phyloP scores from a whole-genome alignment of 345 rosid genomes.

The Abelmoschus esculentus region DNA sequence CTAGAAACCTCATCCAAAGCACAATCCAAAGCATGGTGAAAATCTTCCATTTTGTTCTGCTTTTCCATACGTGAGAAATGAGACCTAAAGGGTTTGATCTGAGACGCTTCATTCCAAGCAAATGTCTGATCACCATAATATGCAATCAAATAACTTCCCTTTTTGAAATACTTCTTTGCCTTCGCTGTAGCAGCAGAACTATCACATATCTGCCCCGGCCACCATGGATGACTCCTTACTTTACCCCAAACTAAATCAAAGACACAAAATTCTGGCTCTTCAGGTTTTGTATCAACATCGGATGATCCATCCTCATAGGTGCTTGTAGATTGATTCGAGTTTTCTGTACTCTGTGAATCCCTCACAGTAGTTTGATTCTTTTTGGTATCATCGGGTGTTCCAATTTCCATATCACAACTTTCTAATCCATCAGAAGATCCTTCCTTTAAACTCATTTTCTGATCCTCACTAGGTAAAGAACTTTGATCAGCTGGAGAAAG shows the following conservation, averaged over 20 bases:
- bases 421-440: constrained; percentile 7
- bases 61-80: constrained; percentile 55
- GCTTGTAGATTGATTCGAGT: constrained; percentile 12
- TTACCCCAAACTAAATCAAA: constrained; percentile 86
- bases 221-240: constrained; percentile 88
- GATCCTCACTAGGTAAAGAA: neutral
- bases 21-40: constrained; percentile 51
- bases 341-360: constrained; percentile 5
- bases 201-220: constrained; percentile 80
- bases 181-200: constrained; percentile 38
- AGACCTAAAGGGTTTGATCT: constrained; percentile 51
- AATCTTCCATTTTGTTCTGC: constrained; percentile 41
- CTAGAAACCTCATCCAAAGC: constrained; percentile 74
- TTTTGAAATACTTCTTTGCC: constrained; percentile 56
- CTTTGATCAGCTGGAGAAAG: neutral
- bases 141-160: constrained; percentile 43
- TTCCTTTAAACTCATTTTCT: neutral
- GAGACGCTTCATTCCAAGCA: constrained; percentile 63
- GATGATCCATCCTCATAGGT: constrained; percentile 9
- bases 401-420: constrained; percentile 21
- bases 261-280: constrained; percentile 22
- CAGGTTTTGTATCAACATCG: constrained; percentile 2
- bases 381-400: constrained; percentile 3
- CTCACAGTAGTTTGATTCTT: neutral
- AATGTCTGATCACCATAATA: constrained; percentile 68